phyloP scores from a whole-genome alignment of 257 asterid species.

The Solanum pennellii region DNA sequence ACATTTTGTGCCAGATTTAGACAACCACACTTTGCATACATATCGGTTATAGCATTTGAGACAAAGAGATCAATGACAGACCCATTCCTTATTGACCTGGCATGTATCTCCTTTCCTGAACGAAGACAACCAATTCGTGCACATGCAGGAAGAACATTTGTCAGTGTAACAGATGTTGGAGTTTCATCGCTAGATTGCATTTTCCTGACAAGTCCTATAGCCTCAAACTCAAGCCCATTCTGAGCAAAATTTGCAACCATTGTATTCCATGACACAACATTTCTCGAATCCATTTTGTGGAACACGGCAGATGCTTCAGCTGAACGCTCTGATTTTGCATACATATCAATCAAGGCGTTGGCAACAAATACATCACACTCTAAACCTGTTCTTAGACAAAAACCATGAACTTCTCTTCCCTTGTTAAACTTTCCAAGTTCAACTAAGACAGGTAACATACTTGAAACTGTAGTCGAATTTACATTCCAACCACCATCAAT shows the following conservation, averaged over 20 bases:
- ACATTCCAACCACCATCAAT: constrained; percentile 15
- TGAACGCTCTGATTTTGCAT: constrained; percentile 41
- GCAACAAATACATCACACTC: constrained; percentile 53
- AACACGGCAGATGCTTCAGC: constrained; percentile 37
- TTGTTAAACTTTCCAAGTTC: constrained; percentile 26
- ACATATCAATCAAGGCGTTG: constrained; percentile 64
- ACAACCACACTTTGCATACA: constrained; percentile 57
- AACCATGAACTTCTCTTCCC: constrained; percentile 64
- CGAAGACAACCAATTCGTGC: constrained; percentile 35
- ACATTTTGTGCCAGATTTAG: constrained; percentile 38
- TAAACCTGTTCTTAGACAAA: constrained; percentile 35
- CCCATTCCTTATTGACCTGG: constrained; percentile 32
- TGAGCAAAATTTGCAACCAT: constrained; percentile 62
- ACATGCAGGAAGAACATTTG: constrained; percentile 71
- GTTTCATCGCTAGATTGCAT: constrained; percentile 49
- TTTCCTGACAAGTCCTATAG: constrained; percentile 32
- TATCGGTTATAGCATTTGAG: constrained; percentile 66
- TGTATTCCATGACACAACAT: constrained; percentile 67
- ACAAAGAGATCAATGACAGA: constrained; percentile 38
- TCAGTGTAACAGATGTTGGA: constrained; percentile 49
- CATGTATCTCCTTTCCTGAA: constrained; percentile 62
- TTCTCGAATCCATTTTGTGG: constrained; percentile 22
- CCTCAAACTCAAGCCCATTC: constrained; percentile 37
- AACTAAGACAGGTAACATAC: constrained; percentile 44
- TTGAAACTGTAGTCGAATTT: constrained; percentile 43